Conservation (phyloP, 1,139 yeast species). For the Blastobotrys illinoisensis region DNA sequence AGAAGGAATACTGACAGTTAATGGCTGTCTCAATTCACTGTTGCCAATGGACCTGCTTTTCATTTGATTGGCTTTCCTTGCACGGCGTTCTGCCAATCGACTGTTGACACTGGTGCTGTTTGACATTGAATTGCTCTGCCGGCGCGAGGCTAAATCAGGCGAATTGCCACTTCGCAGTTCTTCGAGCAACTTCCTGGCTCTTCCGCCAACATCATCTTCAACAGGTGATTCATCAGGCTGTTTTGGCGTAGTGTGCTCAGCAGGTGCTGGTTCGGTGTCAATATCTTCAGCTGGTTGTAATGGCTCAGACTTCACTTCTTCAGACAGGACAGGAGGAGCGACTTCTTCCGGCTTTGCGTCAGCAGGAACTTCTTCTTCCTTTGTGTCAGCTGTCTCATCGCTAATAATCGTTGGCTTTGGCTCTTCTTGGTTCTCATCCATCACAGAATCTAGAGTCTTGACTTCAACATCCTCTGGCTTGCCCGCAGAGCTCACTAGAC, state of each 20-base stretch:
- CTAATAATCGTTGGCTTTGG: background rate
- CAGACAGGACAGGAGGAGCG: background rate
- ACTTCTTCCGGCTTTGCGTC: background rate
- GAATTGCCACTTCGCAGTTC: slow-evolving; percentile 45
- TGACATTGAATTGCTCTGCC: slow-evolving; percentile 16
- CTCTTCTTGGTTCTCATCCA: background rate
- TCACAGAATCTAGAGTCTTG: background rate
- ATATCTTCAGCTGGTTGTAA: background rate
- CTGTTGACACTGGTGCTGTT: slow-evolving; percentile 8
- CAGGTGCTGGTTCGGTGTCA: background rate
- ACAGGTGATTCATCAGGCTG: slow-evolving; percentile 4
- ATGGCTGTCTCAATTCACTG: background rate
- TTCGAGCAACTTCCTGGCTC: slow-evolving; percentile 56
- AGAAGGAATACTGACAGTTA: background rate
- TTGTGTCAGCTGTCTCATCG: background rate
- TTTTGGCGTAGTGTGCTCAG: background rate
- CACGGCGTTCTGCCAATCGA: slow-evolving; percentile 25
- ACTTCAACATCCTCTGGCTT: background rate
- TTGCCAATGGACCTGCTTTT: slow-evolving; percentile 6
- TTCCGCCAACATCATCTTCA: slow-evolving; percentile 48
- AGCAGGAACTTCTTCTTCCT: background rate
- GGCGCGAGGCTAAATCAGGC: slow-evolving; percentile 14
- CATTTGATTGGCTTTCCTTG: slow-evolving; percentile 24
- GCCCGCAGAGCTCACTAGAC: slow-evolving; percentile 12
- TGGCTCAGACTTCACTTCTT: background rate